Percentiles rank a stretch among this genome's conserved stretches.
Conservation (phyloP, 2,329 filamentous ascomycete species). For the Ambrosiella xylebori region DNA sequence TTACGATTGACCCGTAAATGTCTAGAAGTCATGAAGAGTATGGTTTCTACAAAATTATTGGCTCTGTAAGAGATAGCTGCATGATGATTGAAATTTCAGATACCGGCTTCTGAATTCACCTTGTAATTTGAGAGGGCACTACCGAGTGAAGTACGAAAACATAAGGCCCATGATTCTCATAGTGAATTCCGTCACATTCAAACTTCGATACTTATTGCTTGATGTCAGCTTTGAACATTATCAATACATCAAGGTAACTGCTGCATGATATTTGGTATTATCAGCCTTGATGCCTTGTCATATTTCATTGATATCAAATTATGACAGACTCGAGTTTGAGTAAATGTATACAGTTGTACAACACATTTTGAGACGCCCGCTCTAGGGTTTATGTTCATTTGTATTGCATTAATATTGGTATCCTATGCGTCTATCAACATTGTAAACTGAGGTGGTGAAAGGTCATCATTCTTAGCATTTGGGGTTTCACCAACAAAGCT, state of each 20-base stretch:
- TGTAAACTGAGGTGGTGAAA: too few relatives aligned
- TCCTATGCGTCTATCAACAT: too few relatives aligned
- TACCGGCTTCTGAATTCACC: not conserved
- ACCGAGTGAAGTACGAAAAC: too few relatives aligned
- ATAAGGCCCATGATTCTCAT: not conserved
- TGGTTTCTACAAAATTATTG: too few relatives aligned
- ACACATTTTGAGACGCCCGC: not conserved
- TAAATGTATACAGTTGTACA: not conserved
- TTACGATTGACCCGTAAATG: too few relatives aligned
- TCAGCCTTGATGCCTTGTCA: slow-evolving; percentile 4
- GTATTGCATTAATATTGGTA: too few relatives aligned
- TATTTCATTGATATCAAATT: not conserved
- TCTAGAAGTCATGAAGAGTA: too few relatives aligned
- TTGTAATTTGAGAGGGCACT: not conserved
- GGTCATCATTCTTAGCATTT: too few relatives aligned
- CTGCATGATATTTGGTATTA: not conserved
- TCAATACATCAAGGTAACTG: not conserved
- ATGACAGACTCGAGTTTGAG: not conserved
- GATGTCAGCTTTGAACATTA: not conserved
- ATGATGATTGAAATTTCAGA: not conserved
- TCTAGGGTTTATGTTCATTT: not conserved
- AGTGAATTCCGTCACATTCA: not conserved
- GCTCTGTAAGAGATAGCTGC: too few relatives aligned
- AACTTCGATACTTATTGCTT: not conserved
- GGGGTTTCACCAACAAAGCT: too few relatives aligned